Evolutionary conservation across 306 rosid genomes (phyloP).

Genomic region (Vicia villosa): DNA sequence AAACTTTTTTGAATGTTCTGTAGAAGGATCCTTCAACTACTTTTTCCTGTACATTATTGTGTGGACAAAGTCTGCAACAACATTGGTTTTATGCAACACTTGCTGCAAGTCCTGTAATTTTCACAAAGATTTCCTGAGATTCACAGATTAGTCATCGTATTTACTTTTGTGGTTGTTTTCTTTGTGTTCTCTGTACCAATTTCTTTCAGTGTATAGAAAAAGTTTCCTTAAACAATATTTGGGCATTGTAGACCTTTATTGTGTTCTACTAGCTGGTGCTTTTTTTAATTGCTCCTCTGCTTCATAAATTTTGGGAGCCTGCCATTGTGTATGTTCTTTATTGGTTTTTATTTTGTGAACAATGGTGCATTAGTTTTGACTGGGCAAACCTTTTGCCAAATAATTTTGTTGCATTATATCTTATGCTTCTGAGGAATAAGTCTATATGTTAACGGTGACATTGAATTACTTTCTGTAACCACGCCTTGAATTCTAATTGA

Average conservation of each 20-base stretch:
- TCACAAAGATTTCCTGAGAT: background rate
- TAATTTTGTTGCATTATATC: too few species aligned
- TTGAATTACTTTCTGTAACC: background rate
- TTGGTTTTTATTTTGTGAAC: too few species aligned
- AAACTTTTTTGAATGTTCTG: background rate
- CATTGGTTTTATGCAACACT: background rate
- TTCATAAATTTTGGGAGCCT: background rate
- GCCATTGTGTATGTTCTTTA: slow-evolving; percentile 1
- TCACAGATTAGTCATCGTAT: background rate
- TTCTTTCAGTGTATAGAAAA: background rate
- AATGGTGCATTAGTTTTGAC: too few species aligned
- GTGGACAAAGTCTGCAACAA: slow-evolving; percentile 1
- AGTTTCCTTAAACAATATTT: background rate
- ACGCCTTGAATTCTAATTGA: background rate
- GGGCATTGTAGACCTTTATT: background rate
- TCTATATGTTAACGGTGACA: slow-evolving; percentile 11
- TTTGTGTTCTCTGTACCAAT: background rate
- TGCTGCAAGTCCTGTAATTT: slow-evolving; percentile 21
- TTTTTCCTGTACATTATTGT: slow-evolving; percentile 19
- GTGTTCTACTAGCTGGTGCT: slow-evolving; percentile 3
- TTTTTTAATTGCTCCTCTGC: background rate
- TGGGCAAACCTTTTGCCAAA: too few species aligned
- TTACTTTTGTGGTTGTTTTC: background rate
- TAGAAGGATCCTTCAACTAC: slow-evolving; percentile 1
- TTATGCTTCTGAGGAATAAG: background rate